phyloP scores from a whole-genome alignment of 75 land plant species.

The Cunninghamia lanceolata region DNA sequence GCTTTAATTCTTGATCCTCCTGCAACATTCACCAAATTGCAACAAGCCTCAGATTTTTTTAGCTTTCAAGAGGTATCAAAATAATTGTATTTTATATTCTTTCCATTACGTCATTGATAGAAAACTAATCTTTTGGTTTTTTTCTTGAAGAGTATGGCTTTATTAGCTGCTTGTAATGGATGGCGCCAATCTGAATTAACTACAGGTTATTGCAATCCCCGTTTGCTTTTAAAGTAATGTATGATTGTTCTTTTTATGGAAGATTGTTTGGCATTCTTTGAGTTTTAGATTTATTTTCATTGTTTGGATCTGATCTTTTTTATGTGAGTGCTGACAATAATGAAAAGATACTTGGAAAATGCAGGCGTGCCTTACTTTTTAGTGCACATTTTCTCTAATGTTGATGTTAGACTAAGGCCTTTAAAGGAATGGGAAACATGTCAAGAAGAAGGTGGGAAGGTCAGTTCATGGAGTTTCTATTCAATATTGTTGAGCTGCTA shows the following conservation, averaged over 20 bases:
- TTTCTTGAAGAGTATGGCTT: conserved; percentile 58
- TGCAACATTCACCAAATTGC: conserved; percentile 47
- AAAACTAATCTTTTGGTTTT: conserved; percentile 9
- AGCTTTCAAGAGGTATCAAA: conserved; percentile 66
- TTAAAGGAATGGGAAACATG: conserved; percentile 72
- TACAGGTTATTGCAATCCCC: conserved; percentile 41
- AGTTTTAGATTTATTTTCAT: neutral
- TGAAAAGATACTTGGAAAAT: conserved; percentile 1
- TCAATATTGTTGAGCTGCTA: neutral
- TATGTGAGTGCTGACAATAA: neutral
- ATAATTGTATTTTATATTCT: neutral
- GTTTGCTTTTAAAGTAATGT: neutral
- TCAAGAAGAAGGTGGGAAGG: conserved; percentile 73
- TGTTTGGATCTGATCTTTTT: neutral
- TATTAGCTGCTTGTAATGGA: conserved; percentile 64
- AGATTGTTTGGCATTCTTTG: neutral
- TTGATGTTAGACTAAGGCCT: conserved; percentile 47
- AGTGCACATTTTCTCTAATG: conserved; percentile 44
- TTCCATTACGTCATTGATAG: neutral
- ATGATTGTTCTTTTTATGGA: neutral
- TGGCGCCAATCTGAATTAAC: conserved; percentile 78
- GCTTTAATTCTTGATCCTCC: conserved; percentile 85
- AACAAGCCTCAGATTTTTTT: conserved; percentile 65
- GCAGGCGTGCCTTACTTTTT: conserved; percentile 88
- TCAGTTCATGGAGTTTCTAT: conserved; percentile 21